phyloP scores from a whole-genome alignment of 768 basidiomycete genomes.

The Leucocoprinus leucothites region DNA sequence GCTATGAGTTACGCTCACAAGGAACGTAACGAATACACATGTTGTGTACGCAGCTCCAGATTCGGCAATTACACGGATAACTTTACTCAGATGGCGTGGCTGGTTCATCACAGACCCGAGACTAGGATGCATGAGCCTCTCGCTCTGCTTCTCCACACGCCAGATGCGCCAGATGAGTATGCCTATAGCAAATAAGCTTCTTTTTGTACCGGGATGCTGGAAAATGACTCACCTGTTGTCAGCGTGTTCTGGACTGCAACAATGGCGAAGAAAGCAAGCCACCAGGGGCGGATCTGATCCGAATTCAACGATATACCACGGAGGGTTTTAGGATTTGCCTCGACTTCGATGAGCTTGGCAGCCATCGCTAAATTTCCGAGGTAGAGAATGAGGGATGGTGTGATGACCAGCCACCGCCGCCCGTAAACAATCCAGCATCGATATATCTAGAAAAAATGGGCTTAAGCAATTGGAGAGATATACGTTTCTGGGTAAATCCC shows the following conservation, averaged over 20 bases:
- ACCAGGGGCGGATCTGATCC: neutral
- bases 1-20: neutral
- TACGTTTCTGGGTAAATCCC: neutral
- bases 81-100: slow-evolving; percentile 4
- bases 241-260: neutral
- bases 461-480: too few species aligned
- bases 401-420: neutral
- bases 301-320: neutral
- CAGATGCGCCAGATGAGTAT: slow-evolving; percentile 11
- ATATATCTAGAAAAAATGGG: neutral
- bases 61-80: slow-evolving; percentile 9
- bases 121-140: neutral
- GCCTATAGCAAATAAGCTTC: neutral
- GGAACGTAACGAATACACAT: slow-evolving; percentile 6
- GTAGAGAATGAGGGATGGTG: neutral
- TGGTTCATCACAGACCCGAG: neutral
- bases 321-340: neutral
- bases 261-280: neutral
- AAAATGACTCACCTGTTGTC: neutral
- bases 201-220: too few species aligned
- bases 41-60: slow-evolving; percentile 6
- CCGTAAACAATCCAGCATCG: slow-evolving; percentile 6
- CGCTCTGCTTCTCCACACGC: slow-evolving; percentile 8
- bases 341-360: neutral
- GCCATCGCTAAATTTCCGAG: neutral